phyloP scores from a whole-genome alignment of 495 filamentous ascomycete genomes.

The Penicillium verhagenii region DNA sequence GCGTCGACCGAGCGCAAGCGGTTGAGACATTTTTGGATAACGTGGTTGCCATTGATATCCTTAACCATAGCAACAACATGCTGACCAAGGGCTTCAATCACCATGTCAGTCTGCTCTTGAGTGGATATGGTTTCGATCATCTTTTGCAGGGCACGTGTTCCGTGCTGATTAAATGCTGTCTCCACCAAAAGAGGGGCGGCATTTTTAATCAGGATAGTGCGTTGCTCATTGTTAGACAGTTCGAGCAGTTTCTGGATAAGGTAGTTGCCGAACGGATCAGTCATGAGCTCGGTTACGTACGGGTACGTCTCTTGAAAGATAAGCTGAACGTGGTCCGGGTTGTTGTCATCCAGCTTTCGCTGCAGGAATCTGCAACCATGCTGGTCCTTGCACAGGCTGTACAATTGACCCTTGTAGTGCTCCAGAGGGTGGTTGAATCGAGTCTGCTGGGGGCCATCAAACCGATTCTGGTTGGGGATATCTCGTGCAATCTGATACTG shows the following conservation, averaged over 20 bases:
- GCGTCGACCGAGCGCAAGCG: slow-evolving; percentile 78
- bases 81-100: slow-evolving; percentile 73
- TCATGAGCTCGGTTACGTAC: slow-evolving; percentile 96
- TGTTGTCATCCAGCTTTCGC: slow-evolving; percentile 92
- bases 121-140: slow-evolving; percentile 97
- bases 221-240: slow-evolving; percentile 88
- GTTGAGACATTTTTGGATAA: slow-evolving; percentile 98
- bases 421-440: slow-evolving; percentile 81
- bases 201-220: slow-evolving; percentile 87
- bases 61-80: slow-evolving; percentile 92
- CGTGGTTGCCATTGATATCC: slow-evolving; percentile 96
- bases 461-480: background rate
- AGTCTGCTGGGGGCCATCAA: background rate
- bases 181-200: slow-evolving; percentile 79
- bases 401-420: slow-evolving; percentile 74
- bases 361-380: slow-evolving; percentile 94
- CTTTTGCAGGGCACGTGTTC: slow-evolving; percentile 93
- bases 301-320: slow-evolving; percentile 91
- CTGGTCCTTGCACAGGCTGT: slow-evolving; percentile 90
- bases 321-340: slow-evolving; percentile 77
- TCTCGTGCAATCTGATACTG: slow-evolving; percentile 13
- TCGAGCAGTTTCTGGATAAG: slow-evolving; percentile 96
- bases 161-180: slow-evolving; percentile 95
- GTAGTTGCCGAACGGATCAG: slow-evolving; percentile 97
- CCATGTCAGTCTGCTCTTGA: slow-evolving; percentile 70